Base-by-base conservation (phyloP, 2,329 filamentous ascomycete genomes). In the Alternaria ethzedia region DNA sequence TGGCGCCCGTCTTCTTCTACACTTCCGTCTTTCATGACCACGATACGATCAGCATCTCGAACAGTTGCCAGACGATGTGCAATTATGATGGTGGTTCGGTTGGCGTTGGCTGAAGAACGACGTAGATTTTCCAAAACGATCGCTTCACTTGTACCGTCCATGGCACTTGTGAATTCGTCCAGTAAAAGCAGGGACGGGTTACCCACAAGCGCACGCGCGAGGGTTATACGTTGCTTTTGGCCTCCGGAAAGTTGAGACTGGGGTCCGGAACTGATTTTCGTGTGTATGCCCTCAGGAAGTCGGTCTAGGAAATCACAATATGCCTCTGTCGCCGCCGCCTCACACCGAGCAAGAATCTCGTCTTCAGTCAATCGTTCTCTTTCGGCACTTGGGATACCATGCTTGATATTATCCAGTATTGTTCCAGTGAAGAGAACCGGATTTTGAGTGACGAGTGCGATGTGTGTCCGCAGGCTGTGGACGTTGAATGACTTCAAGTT, bases 271-370 rank as follows among this genome's bases (percentile, higher is more conserved):
- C 78, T 74, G 50, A 80, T 72, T 11, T 63, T 65, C 15, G 77
- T 79, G 25, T 78, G 57, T 8, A 79, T 70, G 7, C 78, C 78
- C 46, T 80, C 67, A 5, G 79, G 77, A 7, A 81, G 71, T 20
- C 71, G 67, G 21, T 74, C 71, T 13, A 80, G 63, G 59, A 80
- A 80, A 36, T 80, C 78, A 46, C 75, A 78, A 74, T 90, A 87
- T 2, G 89, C 89, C 36, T 89, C 82, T 9, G 76, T 78, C 3
- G 87, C 85, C 10, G 89, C 86, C 32, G 69, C 74, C 17, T 80
- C 75, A 13, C 86, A 83, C 26, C 85, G 80, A 10, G 82, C 78
- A 2, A 81, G 63, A 1, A 85, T 82, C 10, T 83, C 80, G 4
- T 75, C 72, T 21, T 78, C 73, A 5, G 71, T 56, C 2, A 78